These are phyloP conservation scores for Citrus sp. DNA, from an alignment of 345 rosid genomes.

Conservation along the genomic window DNA sequence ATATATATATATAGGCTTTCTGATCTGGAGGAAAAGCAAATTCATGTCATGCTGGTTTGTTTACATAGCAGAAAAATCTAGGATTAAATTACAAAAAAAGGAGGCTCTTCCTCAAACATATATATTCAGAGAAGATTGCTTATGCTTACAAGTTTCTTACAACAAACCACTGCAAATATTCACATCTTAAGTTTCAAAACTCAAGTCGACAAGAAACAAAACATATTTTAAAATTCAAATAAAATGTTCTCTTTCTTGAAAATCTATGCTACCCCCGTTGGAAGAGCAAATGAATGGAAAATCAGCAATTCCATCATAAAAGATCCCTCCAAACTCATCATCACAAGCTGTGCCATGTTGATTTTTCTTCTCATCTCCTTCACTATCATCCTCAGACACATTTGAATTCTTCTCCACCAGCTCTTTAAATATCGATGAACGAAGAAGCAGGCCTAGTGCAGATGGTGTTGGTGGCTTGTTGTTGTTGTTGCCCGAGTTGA, in stretches of 20 bases:
- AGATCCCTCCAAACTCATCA: constrained; percentile 39
- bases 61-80: background rate
- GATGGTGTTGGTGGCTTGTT: constrained; percentile 41
- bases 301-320: constrained; percentile 30
- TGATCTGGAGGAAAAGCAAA: background rate
- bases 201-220: too few relatives aligned
- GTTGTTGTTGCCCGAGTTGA: constrained; percentile 9
- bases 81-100: background rate
- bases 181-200: background rate
- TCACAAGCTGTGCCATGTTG: constrained; percentile 22
- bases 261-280: constrained; percentile 21
- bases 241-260: constrained; percentile 34
- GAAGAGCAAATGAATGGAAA: constrained; percentile 33
- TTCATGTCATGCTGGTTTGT: background rate
- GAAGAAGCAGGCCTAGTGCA: constrained; percentile 54
- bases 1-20: background rate
- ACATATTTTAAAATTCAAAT: background rate
- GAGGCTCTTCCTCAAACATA: background rate
- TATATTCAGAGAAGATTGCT: background rate
- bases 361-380: constrained; percentile 32
- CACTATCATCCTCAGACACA: constrained; percentile 27
- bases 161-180: constrained; percentile 1
- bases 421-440: constrained; percentile 55
- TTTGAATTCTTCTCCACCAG: constrained; percentile 49
- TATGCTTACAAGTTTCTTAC: background rate